Conservation (phyloP, 139 green algal genomes). For the Haematococcus lacustris region DNA sequence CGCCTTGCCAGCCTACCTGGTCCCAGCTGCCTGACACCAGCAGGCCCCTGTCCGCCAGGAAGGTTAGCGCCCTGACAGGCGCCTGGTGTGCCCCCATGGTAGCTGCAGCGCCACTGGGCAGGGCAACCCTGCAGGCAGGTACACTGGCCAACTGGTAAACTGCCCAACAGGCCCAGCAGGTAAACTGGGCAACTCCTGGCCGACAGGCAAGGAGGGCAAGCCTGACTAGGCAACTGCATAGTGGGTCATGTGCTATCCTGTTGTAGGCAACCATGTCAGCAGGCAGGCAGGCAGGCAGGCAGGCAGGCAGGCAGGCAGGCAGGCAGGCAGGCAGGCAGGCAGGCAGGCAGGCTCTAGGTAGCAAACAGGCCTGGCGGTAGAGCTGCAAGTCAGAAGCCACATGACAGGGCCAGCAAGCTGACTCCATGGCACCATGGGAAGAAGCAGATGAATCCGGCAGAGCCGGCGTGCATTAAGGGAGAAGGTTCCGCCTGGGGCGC, state of each 20-base stretch:
- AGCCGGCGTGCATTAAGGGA: too few species aligned
- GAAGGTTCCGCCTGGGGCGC: too few species aligned
- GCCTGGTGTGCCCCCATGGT: not conserved
- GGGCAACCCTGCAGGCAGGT: not conserved
- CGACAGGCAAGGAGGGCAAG: not conserved
- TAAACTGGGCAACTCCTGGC: not conserved
- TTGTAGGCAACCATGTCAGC: not conserved
- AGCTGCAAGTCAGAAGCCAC: not conserved
- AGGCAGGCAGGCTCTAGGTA: too few species aligned
- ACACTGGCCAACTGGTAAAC: too few species aligned
- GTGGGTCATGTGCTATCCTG: not conserved
- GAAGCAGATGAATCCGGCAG: too few species aligned
- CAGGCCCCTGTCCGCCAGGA: not conserved
- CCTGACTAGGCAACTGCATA: not conserved
- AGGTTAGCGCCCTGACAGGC: not conserved
- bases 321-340: too few species aligned
- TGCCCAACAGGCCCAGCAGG: not conserved
- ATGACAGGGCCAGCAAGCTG: too few species aligned
- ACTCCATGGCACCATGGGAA: too few species aligned
- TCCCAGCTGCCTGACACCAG: slow-evolving; percentile 12
- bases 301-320: too few species aligned
- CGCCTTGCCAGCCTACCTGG: not conserved
- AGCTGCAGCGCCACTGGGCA: not conserved
- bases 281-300: too few species aligned
- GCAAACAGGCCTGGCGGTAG: not conserved